Percentiles rank a stretch among this genome's conserved stretches.
phyloP scores from a whole-genome alignment of 2,329 filamentous ascomycete genomes.

The Ophiostoma novo-ulmi region DNA sequence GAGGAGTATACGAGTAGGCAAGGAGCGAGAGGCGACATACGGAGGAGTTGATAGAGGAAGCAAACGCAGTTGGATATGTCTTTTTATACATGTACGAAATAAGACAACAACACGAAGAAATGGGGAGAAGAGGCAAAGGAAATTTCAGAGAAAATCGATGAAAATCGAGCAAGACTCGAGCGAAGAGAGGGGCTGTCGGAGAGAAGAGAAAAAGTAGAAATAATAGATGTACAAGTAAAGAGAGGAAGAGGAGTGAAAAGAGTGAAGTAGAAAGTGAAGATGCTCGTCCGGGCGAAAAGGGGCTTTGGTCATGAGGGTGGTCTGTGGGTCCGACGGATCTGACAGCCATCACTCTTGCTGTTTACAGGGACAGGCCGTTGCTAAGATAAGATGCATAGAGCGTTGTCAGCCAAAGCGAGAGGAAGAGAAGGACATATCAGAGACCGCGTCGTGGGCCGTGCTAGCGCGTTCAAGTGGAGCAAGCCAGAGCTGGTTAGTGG shows the following conservation, averaged over 20 bases:
- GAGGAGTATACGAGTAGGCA: too few relatives aligned
- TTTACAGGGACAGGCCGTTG: too few relatives aligned
- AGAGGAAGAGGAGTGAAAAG: neutral
- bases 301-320: neutral
- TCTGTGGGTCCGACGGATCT: neutral
- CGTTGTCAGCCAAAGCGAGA: neutral
- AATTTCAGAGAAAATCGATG: neutral
- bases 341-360: neutral
- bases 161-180: neutral
- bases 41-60: neutral
- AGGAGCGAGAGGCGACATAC: neutral
- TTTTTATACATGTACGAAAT: neutral
- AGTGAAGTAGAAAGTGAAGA: neutral
- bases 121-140: neutral
- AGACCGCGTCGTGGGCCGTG: neutral
- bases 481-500: neutral
- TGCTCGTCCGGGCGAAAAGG: neutral
- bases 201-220: neutral
- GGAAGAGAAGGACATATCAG: neutral
- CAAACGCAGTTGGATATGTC: neutral
- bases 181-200: slow-evolving; percentile 6
- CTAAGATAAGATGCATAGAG: too few relatives aligned
- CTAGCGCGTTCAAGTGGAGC: slow-evolving; percentile 4
- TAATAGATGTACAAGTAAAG: neutral
- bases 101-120: neutral